Evolutionary conservation across 371 early-diverging fungal species (phyloP).

Genomic region (Nosema muscidifuracis): DNA sequence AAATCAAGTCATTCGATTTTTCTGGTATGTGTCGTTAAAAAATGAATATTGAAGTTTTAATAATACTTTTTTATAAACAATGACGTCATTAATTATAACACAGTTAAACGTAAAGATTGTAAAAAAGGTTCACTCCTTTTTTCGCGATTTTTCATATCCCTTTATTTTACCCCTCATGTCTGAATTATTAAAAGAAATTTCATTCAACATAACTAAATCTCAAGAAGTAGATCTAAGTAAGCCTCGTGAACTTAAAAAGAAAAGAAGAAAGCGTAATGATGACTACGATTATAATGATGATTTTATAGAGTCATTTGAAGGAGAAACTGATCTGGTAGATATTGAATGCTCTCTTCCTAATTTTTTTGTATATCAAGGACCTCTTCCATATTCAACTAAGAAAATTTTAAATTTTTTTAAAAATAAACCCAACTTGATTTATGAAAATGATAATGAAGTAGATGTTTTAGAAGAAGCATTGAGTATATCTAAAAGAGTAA

Average conservation of each 20-base stretch:
- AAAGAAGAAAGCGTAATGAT: slow-evolving; percentile 36
- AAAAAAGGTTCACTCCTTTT: background rate
- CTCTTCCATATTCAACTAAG: slow-evolving; percentile 31
- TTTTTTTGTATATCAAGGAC: slow-evolving; percentile 59
- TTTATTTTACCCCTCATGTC: too few relatives aligned
- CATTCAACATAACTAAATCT: slow-evolving; percentile 30
- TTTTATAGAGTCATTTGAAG: slow-evolving; percentile 57
- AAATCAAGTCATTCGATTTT: too few relatives aligned
- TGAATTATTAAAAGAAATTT: slow-evolving; percentile 13
- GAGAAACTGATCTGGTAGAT: slow-evolving; percentile 50
- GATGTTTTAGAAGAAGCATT: background rate
- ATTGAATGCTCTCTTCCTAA: slow-evolving; percentile 52
- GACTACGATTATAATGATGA: slow-evolving; percentile 58
- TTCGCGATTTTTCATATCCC: background rate
- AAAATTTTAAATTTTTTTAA: slow-evolving; percentile 40
- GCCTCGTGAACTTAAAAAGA: slow-evolving; percentile 22
- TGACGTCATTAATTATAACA: too few relatives aligned
- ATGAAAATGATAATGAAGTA: background rate
- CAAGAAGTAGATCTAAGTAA: slow-evolving; percentile 49
- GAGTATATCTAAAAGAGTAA: background rate
- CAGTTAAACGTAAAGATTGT: background rate
- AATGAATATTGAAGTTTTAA: too few relatives aligned
- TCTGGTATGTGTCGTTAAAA: too few relatives aligned
- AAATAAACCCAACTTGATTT: background rate
- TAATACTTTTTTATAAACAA: too few relatives aligned